Evolutionary conservation across 2,329 filamentous ascomycete genomes (phyloP).

Genomic region (Harringtonia lauricola): DNA sequence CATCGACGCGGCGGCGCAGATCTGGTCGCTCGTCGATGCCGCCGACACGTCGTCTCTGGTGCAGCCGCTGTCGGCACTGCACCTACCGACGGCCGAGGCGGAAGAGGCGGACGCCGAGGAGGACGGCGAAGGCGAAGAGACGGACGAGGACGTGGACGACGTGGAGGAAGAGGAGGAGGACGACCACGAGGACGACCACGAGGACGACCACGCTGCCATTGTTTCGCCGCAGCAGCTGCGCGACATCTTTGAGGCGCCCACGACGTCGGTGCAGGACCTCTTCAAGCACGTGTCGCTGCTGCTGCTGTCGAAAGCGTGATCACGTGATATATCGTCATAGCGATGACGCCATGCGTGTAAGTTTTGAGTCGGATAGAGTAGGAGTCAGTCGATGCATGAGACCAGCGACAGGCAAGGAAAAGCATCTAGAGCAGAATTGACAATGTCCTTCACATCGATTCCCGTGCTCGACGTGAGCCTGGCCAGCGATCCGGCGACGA

Average conservation of each 20-base stretch:
- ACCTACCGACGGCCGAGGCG: slow-evolving; percentile 26
- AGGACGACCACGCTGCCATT: slow-evolving; percentile 38
- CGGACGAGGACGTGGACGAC: slow-evolving; percentile 19
- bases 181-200: slow-evolving; percentile 17
- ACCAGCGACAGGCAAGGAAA: too few species aligned
- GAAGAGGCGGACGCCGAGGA: slow-evolving; percentile 20
- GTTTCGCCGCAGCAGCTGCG: slow-evolving; percentile 58
- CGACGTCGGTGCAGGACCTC: slow-evolving; percentile 63
- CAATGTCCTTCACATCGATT: slow-evolving; percentile 66
- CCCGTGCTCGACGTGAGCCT: slow-evolving; percentile 67
- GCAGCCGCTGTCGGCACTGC: slow-evolving; percentile 43
- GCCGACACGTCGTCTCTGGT: slow-evolving; percentile 42
- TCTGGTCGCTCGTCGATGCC: slow-evolving; percentile 52
- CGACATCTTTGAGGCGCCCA: slow-evolving; percentile 58
- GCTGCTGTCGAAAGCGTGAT: slow-evolving; percentile 26
- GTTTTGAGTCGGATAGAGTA: too few species aligned
- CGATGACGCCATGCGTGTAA: too few species aligned
- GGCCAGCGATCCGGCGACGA: slow-evolving; percentile 52
- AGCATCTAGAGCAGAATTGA: too few species aligned
- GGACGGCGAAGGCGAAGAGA: neutral
- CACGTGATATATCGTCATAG: too few species aligned
- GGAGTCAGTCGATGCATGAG: too few species aligned
- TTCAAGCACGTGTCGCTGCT: slow-evolving; percentile 62
- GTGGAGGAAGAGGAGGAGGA: slow-evolving; percentile 32
- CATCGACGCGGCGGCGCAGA: slow-evolving; percentile 64